Base-by-base conservation (phyloP, 257 asterid genomes). In the Lithospermum erythrorhizon region DNA sequence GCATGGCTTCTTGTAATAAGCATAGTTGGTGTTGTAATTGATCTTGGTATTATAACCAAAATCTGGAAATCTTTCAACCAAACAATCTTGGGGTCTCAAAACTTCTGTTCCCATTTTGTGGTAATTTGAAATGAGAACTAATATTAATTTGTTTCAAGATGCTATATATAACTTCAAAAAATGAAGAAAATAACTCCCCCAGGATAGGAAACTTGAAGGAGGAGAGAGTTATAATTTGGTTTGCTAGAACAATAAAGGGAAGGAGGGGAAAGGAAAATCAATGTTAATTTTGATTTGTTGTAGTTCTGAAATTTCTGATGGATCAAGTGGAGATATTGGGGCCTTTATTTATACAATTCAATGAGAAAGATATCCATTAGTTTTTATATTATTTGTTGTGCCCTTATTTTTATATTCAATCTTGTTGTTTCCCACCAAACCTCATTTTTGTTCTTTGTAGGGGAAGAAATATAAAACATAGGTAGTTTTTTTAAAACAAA, bases 41-140 rank as follows among this genome's bases (percentile, higher is more conserved):
- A 41, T 24, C 13, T 56, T 56, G 9, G 21, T 35, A 64, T 64
- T 35, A 64, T 64, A 51, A 21, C 75, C 68, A 53, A 14, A 58
- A 55, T 41, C 70, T 49, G 64, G 64, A 9, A 69, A 72, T 54
- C 78, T 70, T 13, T 70, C 77, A 18, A 27, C 49, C 52, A 74
- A 68, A 35, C 69, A 69, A 73, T 79, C 79, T 27, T 71, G 82
- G 11, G 82, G 82, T 58, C 68, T 53, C 75, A 79, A 68, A 61
- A 79, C 72, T 62, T 79, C 80, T 32, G 82, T 79, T 30, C 79
- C 85, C 85, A 76, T 76, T 24, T 61, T 30, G 6, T 45, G 59
- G 54, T 21, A 25, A 25, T 25, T 25, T 25, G 4, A 25, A 25
- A 25, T 25, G 29, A 5, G 29, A 25, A 25, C 2, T 25, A 5